These are phyloP conservation scores for Cnidoscolus chayamansa DNA, from an alignment of 441 rosid genomes.

Conservation along the genomic window DNA sequence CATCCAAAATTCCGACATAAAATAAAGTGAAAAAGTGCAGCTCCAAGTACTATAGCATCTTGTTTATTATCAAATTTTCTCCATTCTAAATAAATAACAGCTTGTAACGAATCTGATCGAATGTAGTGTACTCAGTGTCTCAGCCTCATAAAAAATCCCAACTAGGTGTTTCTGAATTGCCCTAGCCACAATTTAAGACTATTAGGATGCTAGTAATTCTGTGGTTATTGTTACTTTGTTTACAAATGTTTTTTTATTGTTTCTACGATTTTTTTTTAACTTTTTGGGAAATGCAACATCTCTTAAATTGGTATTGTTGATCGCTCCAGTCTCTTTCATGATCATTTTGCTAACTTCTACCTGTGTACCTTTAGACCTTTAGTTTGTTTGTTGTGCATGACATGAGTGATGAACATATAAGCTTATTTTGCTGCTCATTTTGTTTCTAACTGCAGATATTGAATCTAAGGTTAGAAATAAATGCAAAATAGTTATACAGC, in stretches of 20 bases:
- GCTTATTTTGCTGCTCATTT: background rate
- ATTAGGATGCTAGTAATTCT: too few species aligned
- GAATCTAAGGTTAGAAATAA: conserved; percentile 1
- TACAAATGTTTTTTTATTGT: background rate
- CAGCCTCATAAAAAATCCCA: background rate
- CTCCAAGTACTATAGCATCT: too few species aligned
- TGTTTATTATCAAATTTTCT: too few species aligned
- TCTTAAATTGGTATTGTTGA: background rate
- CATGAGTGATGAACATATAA: background rate
- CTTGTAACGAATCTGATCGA: too few species aligned
- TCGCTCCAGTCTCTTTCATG: background rate
- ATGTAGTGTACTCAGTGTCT: too few species aligned
- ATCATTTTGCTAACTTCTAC: background rate
- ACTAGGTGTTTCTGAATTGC: background rate
- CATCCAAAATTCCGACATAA: too few species aligned
- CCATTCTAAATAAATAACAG: too few species aligned
- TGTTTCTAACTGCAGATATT: background rate
- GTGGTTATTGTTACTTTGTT: background rate
- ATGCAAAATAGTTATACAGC: background rate
- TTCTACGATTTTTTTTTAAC: background rate
- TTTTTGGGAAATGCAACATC: background rate
- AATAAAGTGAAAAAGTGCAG: too few species aligned
- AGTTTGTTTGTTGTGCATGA: background rate
- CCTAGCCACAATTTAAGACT: background rate
- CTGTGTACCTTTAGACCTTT: background rate